These are phyloP conservation scores for Verticillium tricorpus DNA, from an alignment of 2,329 filamentous ascomycete genomes.

Conservation along the genomic window DNA sequence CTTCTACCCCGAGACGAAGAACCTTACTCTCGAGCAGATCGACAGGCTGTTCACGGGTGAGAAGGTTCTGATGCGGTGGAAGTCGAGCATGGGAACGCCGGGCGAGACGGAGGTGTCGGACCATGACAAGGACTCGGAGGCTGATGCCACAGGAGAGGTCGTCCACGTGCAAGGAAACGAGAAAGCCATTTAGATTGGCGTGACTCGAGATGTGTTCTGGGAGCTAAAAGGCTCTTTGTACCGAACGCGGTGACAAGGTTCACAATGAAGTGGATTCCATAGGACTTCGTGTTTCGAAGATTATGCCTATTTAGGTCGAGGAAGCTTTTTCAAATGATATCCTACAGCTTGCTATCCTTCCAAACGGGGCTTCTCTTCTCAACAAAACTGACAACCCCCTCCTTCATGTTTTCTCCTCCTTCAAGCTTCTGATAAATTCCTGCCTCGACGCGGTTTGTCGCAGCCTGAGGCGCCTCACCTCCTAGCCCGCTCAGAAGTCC, in stretches of 20 bases:
- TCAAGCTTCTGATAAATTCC: slow-evolving; percentile 57
- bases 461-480: slow-evolving; percentile 58
- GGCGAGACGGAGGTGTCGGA: slow-evolving; percentile 16
- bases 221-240: not conserved
- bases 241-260: no score
- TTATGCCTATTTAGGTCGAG: not conserved
- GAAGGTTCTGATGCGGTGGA: slow-evolving; percentile 63
- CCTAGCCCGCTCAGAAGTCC: slow-evolving; percentile 73
- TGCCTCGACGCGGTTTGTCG: slow-evolving; percentile 51
- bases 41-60: slow-evolving; percentile 42
- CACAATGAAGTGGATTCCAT: no score
- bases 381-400: slow-evolving; percentile 71
- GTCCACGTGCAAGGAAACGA: slow-evolving; percentile 17
- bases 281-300: not conserved
- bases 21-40: slow-evolving; percentile 44
- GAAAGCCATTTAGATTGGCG: slow-evolving; percentile 37
- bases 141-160: slow-evolving; percentile 3
- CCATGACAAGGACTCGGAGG: slow-evolving; percentile 9
- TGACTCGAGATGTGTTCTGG: slow-evolving; percentile 7
- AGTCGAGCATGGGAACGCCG: slow-evolving; percentile 42
- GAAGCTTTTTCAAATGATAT: not conserved
- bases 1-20: slow-evolving; percentile 44
- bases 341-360: slow-evolving; percentile 56
- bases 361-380: slow-evolving; percentile 69
- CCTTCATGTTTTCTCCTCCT: slow-evolving; percentile 66